Conservation (phyloP, 2,329 filamentous ascomycete genomes). For the Colletotrichum aenigma region DNA sequence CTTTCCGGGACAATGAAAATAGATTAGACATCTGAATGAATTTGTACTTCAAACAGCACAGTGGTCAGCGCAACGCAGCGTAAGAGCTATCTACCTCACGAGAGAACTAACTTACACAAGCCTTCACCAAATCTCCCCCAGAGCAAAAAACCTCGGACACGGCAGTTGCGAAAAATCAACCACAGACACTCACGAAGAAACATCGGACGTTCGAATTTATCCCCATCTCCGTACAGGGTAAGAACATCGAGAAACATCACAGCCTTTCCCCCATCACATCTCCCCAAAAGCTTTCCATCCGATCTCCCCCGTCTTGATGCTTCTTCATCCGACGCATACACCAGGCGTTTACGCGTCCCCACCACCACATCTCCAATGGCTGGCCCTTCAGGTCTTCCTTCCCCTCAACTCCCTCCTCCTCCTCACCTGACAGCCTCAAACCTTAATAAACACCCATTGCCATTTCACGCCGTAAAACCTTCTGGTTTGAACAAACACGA, state of each 20-base stretch:
- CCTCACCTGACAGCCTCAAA: slow-evolving; percentile 17
- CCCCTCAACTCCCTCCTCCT: neutral
- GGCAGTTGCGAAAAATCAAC: neutral
- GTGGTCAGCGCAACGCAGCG: neutral
- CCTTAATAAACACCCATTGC: neutral
- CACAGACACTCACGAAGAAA: neutral
- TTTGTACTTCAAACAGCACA: neutral
- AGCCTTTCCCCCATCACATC: too few species aligned
- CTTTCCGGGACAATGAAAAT: neutral
- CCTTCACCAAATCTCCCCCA: neutral
- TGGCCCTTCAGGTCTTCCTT: neutral
- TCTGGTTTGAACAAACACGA: neutral
- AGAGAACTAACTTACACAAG: neutral
- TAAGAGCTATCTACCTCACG: neutral
- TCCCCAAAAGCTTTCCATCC: neutral
- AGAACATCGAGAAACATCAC: neutral
- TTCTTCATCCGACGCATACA: neutral
- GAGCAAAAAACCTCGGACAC: neutral
- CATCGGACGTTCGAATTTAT: neutral
- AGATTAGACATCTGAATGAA: neutral
- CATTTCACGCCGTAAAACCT: neutral
- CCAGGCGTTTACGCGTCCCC: neutral
- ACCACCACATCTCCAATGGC: too few species aligned
- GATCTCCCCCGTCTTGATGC: neutral
- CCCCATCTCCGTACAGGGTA: neutral